These are phyloP conservation scores for Xylariales sp. DNA, from an alignment of 2,329 filamentous ascomycete genomes.

Conservation along the genomic window DNA sequence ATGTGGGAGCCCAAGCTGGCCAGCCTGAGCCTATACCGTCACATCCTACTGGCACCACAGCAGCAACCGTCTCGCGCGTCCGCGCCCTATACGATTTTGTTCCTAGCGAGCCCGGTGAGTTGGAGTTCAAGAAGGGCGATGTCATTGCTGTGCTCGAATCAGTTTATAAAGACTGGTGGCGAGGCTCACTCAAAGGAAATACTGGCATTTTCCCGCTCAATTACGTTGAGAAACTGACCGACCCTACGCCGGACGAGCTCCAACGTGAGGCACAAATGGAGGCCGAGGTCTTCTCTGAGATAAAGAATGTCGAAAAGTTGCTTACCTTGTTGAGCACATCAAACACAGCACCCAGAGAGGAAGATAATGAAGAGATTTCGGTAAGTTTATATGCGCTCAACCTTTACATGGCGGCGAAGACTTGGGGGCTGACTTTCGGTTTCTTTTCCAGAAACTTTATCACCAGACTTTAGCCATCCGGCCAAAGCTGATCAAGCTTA, in stretches of 20 bases:
- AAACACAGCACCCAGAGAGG: conserved; percentile 71
- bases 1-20: conserved; percentile 23
- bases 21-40: conserved; percentile 46
- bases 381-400: too few species aligned
- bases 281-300: conserved; percentile 61
- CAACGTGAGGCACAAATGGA: conserved; percentile 97
- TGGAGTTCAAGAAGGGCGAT: conserved; percentile 95
- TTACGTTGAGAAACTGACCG: conserved; percentile 95
- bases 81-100: conserved; percentile 92
- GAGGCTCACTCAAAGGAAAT: conserved; percentile 87
- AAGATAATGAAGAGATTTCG: conserved; percentile 97
- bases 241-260: conserved; percentile 90
- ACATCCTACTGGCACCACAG: conserved; percentile 79
- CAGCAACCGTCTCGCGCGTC: conserved; percentile 92
- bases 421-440: too few species aligned
- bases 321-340: conserved; percentile 88
- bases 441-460: conserved; percentile 76
- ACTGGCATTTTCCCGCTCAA: conserved; percentile 98
- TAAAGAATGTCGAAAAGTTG: conserved; percentile 63
- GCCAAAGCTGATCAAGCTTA: conserved; percentile 94
- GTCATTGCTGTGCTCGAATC: conserved; percentile 96
- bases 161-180: conserved; percentile 99
- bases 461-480: conserved; percentile 92
- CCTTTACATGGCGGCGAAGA: too few species aligned
- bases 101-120: conserved; percentile 87